phyloP scores from a whole-genome alignment of 192 early-diverging fungal species.

The Dissophora ornata region DNA sequence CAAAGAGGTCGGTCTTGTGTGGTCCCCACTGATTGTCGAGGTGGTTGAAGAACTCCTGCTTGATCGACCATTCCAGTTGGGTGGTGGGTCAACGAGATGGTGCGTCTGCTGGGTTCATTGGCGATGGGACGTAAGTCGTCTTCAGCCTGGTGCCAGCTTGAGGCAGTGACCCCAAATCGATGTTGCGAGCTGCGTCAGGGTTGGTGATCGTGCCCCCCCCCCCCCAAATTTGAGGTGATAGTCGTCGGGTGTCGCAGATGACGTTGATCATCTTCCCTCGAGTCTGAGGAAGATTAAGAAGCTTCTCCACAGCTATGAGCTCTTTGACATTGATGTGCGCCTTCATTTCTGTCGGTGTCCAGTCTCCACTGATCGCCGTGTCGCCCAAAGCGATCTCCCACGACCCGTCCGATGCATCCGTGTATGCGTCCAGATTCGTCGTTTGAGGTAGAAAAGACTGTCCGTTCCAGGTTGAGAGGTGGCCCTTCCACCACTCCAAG shows the following conservation, averaged over 20 bases:
- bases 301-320: slow-evolving; percentile 8
- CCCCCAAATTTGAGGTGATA: slow-evolving; percentile 15
- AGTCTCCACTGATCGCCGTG: slow-evolving; percentile 4
- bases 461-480: slow-evolving; percentile 44
- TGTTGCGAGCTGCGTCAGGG: neutral
- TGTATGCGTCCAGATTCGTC: slow-evolving; percentile 23
- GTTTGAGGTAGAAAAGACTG: slow-evolving; percentile 9
- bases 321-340: slow-evolving; percentile 32
- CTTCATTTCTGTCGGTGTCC: slow-evolving; percentile 5
- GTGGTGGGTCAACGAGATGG: slow-evolving; percentile 13
- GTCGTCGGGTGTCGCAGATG: slow-evolving; percentile 11
- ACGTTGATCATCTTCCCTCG: slow-evolving; percentile 5
- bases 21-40: slow-evolving; percentile 15
- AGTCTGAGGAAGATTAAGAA: neutral
- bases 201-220: slow-evolving; percentile 3
- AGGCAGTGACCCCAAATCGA: slow-evolving; percentile 15
- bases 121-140: slow-evolving; percentile 8
- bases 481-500: slow-evolving; percentile 13
- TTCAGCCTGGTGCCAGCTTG: slow-evolving; percentile 1
- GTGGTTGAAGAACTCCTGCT: slow-evolving; percentile 4
- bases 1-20: slow-evolving; percentile 9
- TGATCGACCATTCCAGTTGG: slow-evolving; percentile 36
- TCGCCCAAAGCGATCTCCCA: slow-evolving; percentile 14
- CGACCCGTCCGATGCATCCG: slow-evolving; percentile 30
- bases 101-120: slow-evolving; percentile 37